Conservation (phyloP, 352 stramenopile genomes). For the Phytophthora litchii region DNA sequence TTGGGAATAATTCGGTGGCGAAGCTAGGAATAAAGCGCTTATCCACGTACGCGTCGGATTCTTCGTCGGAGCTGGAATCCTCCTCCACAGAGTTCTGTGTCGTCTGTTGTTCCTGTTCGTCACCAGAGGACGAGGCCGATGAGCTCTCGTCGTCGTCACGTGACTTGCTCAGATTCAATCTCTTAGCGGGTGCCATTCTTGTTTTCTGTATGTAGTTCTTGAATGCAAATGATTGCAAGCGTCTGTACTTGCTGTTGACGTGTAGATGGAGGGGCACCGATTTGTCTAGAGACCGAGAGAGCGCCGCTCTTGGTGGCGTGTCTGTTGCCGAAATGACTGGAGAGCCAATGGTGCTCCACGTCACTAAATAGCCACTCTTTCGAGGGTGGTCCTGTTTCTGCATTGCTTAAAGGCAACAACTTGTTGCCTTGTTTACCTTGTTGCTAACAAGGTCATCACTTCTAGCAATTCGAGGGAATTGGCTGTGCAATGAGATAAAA, state of each 20-base stretch:
- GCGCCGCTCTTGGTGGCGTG: conserved; percentile 5
- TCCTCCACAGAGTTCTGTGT: conserved; percentile 22
- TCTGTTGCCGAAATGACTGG: conserved; percentile 30
- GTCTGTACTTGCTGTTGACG: conserved; percentile 1
- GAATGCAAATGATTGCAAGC: conserved; percentile 3
- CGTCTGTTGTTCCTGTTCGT: conserved; percentile 37
- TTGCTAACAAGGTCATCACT: no score
- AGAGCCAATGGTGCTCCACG: conserved; percentile 11
- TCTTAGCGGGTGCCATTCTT: conserved; percentile 59
- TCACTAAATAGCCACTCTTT: not conserved
- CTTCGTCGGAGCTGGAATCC: conserved; percentile 49
- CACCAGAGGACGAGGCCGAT: conserved; percentile 42
- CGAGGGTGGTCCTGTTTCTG: not conserved
- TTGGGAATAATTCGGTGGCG: not conserved
- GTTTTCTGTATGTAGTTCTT: conserved; percentile 12
- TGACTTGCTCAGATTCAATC: conserved; percentile 68
- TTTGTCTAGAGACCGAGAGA: conserved; percentile 10
- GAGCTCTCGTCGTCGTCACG: conserved; percentile 42
- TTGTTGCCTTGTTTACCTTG: conserved; percentile 1
- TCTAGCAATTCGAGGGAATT: no score
- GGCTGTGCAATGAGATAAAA: no score
- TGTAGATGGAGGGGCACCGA: not conserved
- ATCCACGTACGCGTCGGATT: conserved; percentile 57
- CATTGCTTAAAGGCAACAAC: not conserved
- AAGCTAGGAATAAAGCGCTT: conserved; percentile 2